Evolutionary conservation across 495 filamentous ascomycete species (phyloP), one percentile per base, ranked within the genome.

Genomic region (Penicillium cataractarum): DNA sequence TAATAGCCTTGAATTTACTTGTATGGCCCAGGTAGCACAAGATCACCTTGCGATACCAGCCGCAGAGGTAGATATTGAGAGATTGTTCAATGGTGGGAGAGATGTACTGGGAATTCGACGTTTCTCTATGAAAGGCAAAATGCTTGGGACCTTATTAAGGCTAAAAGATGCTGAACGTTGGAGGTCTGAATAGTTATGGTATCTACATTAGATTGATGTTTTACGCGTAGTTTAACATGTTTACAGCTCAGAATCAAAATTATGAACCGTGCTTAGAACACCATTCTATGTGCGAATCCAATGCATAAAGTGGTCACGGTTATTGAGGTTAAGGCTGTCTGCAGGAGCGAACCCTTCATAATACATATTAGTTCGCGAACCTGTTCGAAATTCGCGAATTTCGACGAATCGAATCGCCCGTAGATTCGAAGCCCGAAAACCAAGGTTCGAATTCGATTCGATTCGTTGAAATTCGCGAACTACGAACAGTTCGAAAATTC

Each of bases 391-490:
- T 37, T 37, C 33, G 33, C 33, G 53, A 55, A 39, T 55, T 54
- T 39, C 39, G 53, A 39, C 53, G 32, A 55, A 39, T 39, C 53
- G 29, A 55, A 55, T 55, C 53, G 31, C 32, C 32, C 32, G 26
- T 55, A 55, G 32, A 55, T 39, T 55, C 53, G 53, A 55, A 35
- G 53, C 32, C 32, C 53, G 32, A 39, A 56, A 56, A 40, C 33
- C 54, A 56, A 40, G 21, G 54, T 56, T 56, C 31, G 54, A 56
- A 56, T 56, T 56, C 19, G 54, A 56, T 56, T 56, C 54, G 54
- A 42, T 56, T 56, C 33, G 54, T 39, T 35, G 35, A 42, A 39
- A 56, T 40, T 56, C 54, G 54, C 37, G 37, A 40, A 40, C 4
- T 40, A n/a, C 37, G 37, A 40, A 40, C 17, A 40, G 22, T 57